Conservation (phyloP, 257 asterid genomes). For the Capsicum rhomboideum region DNA sequence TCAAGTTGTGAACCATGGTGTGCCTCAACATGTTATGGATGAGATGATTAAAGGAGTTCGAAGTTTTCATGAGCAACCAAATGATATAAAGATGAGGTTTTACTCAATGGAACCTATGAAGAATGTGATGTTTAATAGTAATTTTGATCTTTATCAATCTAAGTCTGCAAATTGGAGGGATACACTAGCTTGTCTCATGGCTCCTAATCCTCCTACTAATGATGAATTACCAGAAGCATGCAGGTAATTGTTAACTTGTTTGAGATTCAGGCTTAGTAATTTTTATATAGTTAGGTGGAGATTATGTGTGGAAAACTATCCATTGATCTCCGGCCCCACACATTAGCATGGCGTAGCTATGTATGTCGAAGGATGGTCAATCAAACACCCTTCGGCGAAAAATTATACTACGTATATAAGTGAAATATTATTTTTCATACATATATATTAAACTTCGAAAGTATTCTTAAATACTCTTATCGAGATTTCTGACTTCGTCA, state of each 20-base stretch:
- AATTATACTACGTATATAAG: no score
- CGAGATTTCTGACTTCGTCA: no score
- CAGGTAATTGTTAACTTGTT: not conserved
- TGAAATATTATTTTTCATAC: no score
- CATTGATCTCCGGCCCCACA: no score
- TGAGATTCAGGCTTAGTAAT: not conserved
- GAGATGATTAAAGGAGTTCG: slow-evolving; percentile 4
- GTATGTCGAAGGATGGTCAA: no score
- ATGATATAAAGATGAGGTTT: not conserved
- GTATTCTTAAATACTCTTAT: no score
- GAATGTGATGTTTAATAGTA: slow-evolving; percentile 8
- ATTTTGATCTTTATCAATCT: slow-evolving; percentile 6
- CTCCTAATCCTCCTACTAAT: slow-evolving; percentile 2
- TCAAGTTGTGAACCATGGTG: slow-evolving; percentile 16
- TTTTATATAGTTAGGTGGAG: not conserved
- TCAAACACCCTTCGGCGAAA: no score
- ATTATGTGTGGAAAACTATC: not conserved
- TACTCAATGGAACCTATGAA: slow-evolving; percentile 5
- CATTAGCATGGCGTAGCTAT: no score
- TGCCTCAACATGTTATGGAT: slow-evolving; percentile 2
- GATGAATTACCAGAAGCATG: slow-evolving; percentile 6
- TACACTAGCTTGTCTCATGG: slow-evolving; percentile 1
- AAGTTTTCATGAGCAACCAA: slow-evolving; percentile 1
- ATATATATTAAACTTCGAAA: no score
- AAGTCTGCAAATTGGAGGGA: slow-evolving; percentile 14